Evolutionary conservation across 2,329 filamentous ascomycete genomes (phyloP), one percentile per base, ranked within the genome.

Genomic region (Fusarium pseudonygamai): DNA sequence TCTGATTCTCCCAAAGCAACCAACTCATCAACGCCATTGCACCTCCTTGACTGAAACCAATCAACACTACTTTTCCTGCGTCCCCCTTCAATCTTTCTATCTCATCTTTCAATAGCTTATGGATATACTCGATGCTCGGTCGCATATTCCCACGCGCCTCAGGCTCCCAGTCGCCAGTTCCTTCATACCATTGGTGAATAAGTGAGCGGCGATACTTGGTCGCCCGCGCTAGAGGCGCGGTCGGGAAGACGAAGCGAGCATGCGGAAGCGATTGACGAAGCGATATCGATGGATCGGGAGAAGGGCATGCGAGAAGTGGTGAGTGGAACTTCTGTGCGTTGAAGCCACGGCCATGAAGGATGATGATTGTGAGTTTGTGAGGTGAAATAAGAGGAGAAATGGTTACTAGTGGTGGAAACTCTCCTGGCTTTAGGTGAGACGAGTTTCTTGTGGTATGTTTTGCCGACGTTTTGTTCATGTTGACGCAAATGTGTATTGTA

Each of bases 31-130:
- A 66, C 0, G 82, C 78, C 46, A 84, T 84, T 6, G 87, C 87
- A 70, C 86, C 87, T 1, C 88, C 88, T 70, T 89, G 87, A 55
- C 88, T 89, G 24, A 89, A 76, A 0, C 87, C 87, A 43, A 85
- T 84, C 0, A 90, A 68, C 3, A 87, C 76, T 1, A 89, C 77
- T 46, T 82, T 84, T 18, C 71, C 58, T 1, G 80, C 70, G 7
- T 85, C 83, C 0, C 79, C 80, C 0, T 53, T 55, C 0, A 88
- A 63, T 0, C 75, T n/a, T 2, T 58, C 73, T 2, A 83, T 79
- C 66, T 87, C 86, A 0, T 65, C 46, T 7, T 64, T 58, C 2
- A 88, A 15, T 2, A 87, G 67, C 0, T 37, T 69, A 43, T 85
- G 83, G 0, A 88, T 55, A 61, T 83, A 83, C 14, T 71, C 71